phyloP scores from a whole-genome alignment of 768 basidiomycete genomes.

The Leccinum longicurvipes region DNA sequence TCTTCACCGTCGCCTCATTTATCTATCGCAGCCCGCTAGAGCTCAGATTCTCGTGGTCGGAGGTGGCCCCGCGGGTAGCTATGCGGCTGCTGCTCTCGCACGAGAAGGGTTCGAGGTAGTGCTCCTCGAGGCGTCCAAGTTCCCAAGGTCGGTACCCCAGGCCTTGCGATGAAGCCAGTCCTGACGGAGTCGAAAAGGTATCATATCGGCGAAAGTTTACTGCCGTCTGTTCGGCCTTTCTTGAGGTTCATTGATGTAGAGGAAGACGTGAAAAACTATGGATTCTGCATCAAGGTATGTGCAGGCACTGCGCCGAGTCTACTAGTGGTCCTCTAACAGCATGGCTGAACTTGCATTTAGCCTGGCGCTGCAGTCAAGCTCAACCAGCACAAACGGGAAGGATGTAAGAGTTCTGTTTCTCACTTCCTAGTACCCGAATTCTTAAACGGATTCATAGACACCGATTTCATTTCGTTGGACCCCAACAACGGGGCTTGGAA shows the following conservation, averaged over 20 bases:
- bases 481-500: slow-evolving; percentile 8
- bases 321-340: not conserved
- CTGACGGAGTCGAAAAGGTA: slow-evolving; percentile 3
- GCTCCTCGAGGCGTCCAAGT: slow-evolving; percentile 8
- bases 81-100: slow-evolving; percentile 6
- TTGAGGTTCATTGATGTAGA: slow-evolving; percentile 9
- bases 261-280: slow-evolving; percentile 1
- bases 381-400: slow-evolving; percentile 10
- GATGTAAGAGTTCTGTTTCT: slow-evolving; percentile 1
- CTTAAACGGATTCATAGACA: not conserved
- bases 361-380: slow-evolving; percentile 7
- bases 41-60: slow-evolving; percentile 11
- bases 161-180: too few relatives aligned
- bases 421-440: too few relatives aligned
- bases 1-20: not conserved
- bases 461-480: slow-evolving; percentile 7
- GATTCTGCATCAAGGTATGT: slow-evolving; percentile 11
- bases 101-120: slow-evolving; percentile 9
- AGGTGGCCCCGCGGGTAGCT: slow-evolving; percentile 12
- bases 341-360: not conserved
- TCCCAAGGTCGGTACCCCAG: slow-evolving; percentile 6
- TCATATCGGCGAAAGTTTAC: slow-evolving; percentile 16
- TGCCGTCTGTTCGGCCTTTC: slow-evolving; percentile 6
- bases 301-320: not conserved
- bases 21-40: not conserved